These are phyloP conservation scores for Marasmius sp. DNA, from an alignment of 1,284 basidiomycete species.

Conservation along the genomic window DNA sequence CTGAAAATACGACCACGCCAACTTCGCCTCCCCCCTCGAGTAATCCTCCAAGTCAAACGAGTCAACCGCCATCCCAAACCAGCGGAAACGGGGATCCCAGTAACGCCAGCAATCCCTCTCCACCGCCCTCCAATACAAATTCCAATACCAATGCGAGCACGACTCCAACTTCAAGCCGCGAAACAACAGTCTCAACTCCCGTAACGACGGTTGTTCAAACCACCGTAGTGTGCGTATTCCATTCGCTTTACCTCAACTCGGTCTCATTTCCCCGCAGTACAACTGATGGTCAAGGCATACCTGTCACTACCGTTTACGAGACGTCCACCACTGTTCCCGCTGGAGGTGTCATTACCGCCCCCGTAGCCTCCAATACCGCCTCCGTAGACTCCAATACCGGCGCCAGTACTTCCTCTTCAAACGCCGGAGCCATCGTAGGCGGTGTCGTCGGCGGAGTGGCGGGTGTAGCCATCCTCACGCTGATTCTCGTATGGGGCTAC, in stretches of 20 bases:
- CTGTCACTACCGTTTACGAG: not conserved
- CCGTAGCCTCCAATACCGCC: not conserved
- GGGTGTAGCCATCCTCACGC: constrained; percentile 1
- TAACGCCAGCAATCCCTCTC: too few relatives aligned
- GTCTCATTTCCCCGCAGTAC: not conserved
- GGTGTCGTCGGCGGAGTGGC: constrained; percentile 1
- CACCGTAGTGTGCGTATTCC: not conserved
- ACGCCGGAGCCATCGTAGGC: not conserved
- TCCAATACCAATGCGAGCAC: too few relatives aligned
- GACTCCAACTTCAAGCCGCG: not conserved
- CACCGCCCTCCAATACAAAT: too few relatives aligned
- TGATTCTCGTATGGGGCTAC: not conserved
- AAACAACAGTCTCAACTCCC: not conserved
- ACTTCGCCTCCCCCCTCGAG: too few relatives aligned
- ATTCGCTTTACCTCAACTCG: not conserved
- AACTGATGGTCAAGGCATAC: not conserved
- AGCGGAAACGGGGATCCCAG: too few relatives aligned
- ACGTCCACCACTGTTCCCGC: not conserved
- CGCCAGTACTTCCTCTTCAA: not conserved
- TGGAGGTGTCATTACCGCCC: not conserved
- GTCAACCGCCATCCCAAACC: too few relatives aligned
- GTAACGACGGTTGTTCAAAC: not conserved
- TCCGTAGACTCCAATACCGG: not conserved
- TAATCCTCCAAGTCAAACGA: too few relatives aligned
- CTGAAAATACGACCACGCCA: too few relatives aligned